Conservation (phyloP, 1,284 basidiomycete genomes). For the Boletus calvinii region DNA sequence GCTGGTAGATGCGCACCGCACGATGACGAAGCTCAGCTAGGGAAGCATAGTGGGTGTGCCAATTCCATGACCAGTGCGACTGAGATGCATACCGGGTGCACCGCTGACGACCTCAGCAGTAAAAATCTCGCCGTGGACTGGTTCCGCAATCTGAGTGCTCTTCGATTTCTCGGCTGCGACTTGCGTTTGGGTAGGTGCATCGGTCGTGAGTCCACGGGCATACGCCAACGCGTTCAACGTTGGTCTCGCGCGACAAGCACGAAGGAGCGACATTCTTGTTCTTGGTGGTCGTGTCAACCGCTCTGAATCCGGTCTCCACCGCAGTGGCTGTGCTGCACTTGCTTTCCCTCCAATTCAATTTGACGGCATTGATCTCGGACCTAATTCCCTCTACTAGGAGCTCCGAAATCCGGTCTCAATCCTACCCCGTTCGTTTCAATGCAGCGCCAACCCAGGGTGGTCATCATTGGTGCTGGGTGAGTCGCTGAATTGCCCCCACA, state of each 20-base stretch:
- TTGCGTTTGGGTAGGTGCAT: constrained; percentile 24
- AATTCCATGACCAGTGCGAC: background rate
- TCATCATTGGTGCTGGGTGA: constrained; percentile 28
- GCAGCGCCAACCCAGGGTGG: constrained; percentile 17
- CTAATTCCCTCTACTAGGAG: no score
- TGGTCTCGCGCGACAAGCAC: constrained; percentile 35
- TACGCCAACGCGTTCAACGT: constrained; percentile 20
- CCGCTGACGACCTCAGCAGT: constrained; percentile 78
- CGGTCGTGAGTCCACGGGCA: constrained; percentile 22
- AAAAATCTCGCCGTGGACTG: constrained; percentile 54
- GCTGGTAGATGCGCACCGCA: constrained; percentile 90
- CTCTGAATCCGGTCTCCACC: constrained; percentile 9
- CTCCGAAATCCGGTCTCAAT: no score
- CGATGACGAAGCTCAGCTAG: constrained; percentile 84
- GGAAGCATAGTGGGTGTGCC: background rate
- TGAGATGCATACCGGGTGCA: constrained; percentile 60
- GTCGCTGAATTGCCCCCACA: constrained; percentile 1
- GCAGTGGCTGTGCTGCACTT: constrained; percentile 27
- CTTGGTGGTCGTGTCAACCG: constrained; percentile 1
- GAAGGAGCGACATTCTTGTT: constrained; percentile 44
- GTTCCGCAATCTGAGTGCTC: constrained; percentile 34
- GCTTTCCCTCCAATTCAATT: no score
- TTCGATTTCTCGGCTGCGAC: constrained; percentile 27
- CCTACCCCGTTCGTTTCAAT: constrained; percentile 8
- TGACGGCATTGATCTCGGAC: no score